A percentile compares a stretch with the other conserved stretches of the same genome.
Conservation (phyloP, 2,329 filamentous ascomycete species). For the Cadophora sp. region DNA sequence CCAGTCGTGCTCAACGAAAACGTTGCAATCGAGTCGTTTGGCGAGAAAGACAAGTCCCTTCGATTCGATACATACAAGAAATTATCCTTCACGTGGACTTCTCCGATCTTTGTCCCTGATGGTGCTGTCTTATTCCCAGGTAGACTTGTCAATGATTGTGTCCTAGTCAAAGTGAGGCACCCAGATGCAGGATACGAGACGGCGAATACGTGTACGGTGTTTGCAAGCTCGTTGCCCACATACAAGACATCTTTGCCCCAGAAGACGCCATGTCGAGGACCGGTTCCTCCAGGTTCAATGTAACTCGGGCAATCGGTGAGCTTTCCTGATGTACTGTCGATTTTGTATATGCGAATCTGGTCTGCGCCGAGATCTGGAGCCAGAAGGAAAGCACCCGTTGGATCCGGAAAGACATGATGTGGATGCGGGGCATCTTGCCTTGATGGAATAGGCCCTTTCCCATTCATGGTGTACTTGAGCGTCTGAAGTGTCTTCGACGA, state of each 20-base stretch:
- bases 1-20: slow-evolving; percentile 48
- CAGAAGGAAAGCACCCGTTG: slow-evolving; percentile 55
- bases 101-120: slow-evolving; percentile 58
- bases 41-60: slow-evolving; percentile 61
- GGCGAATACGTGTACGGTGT: slow-evolving; percentile 48
- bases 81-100: slow-evolving; percentile 59
- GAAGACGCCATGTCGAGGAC: slow-evolving; percentile 60
- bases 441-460: slow-evolving; percentile 40
- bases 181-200: slow-evolving; percentile 47
- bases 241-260: slow-evolving; percentile 46
- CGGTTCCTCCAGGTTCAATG: slow-evolving; percentile 49
- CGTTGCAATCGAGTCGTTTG: slow-evolving; percentile 55
- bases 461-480: slow-evolving; percentile 48
- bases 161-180: slow-evolving; percentile 55
- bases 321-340: slow-evolving; percentile 49
- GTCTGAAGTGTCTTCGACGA: slow-evolving; percentile 49
- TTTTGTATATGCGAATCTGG: slow-evolving; percentile 53
- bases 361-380: slow-evolving; percentile 60
- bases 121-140: slow-evolving; percentile 52
- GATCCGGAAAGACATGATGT: slow-evolving; percentile 59
- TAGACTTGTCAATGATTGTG: slow-evolving; percentile 56
- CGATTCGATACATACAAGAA: slow-evolving; percentile 69
- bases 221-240: slow-evolving; percentile 55
- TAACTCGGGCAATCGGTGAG: slow-evolving; percentile 49
- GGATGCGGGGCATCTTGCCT: slow-evolving; percentile 55